Base-by-base conservation (phyloP, 306 rosid species). In the Castanospermum australe region DNA sequence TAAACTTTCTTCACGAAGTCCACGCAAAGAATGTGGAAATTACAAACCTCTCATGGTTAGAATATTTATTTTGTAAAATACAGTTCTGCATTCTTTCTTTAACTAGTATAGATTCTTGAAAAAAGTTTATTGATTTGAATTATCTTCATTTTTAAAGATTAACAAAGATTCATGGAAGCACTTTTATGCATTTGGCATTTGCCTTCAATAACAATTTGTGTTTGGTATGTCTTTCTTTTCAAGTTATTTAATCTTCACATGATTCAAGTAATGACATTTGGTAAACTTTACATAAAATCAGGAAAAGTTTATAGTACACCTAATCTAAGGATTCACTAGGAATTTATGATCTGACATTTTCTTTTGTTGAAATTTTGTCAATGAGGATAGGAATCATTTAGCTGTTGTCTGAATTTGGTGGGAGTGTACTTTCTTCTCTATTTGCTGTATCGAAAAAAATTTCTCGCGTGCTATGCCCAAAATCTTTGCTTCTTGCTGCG, bases 151-250 rank as follows among this genome's bases (percentile, higher is more conserved):
- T 60, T 69, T 85, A 56, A 73, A 94, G 99, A 72, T 88, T 94
- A 81, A 81, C 87, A 65, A 94, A 89, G 79, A 74, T 89, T 94
- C 80, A 88, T n/a, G n/a, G n/a, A n/a, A n/a, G n/a, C n/a, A n/a
- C n/a, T n/a, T n/a, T n/a, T n/a, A n/a, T n/a, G n/a, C n/a, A n/a
- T n/a, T 92, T 36, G 97, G 99, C 17, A 89, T 91, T 82, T 95
- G 97, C 71, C 86, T 92, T 5, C 97, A 92, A 81, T 97, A 91
- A 69, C 97, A 92, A 82, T 94, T 92, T 10, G 99, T 97, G 22
- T 92, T 89, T 44, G 94, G 99, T 92, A 88, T 30, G 87, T 76
- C 64, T 73, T 65, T 15, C 33, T 73, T 55, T 57, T 25, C 14
- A 13, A 18, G 22, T 13, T 69, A 9, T 67, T 30, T 75, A 2